A percentile compares a stretch with the other conserved stretches of the same genome.
These are phyloP conservation scores for Ramularia endophylla DNA, from an alignment of 2,329 filamentous ascomycete genomes.

Conservation along the genomic window DNA sequence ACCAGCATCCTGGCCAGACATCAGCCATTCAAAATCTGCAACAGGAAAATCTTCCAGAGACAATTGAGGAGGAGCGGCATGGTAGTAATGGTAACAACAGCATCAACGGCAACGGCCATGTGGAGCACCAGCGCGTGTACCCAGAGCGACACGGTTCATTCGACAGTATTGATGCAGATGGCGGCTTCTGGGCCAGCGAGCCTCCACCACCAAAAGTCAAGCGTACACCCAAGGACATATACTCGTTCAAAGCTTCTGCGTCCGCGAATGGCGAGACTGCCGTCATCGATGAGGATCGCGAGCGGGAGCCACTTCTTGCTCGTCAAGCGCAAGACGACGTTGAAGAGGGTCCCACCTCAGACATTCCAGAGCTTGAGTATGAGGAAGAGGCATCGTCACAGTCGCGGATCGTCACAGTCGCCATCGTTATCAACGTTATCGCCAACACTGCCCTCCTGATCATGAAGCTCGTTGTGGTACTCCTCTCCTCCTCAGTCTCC, in stretches of 20 bases:
- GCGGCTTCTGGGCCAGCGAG: conserved; percentile 11
- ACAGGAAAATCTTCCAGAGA: conserved; percentile 56
- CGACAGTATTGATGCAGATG: conserved; percentile 18
- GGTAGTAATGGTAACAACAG: too few species aligned
- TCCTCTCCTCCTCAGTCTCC: conserved; percentile 74
- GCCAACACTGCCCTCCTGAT: conserved; percentile 71
- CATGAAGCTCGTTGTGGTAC: conserved; percentile 70
- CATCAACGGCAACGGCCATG: neutral
- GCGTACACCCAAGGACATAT: conserved; percentile 79
- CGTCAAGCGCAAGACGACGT: conserved; percentile 4
- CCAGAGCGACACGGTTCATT: conserved; percentile 18
- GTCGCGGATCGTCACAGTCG: conserved; percentile 71
- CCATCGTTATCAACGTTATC: conserved; percentile 78
- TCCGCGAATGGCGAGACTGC: conserved; percentile 52
- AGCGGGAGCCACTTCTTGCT: conserved; percentile 34
- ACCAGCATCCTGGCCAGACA: conserved; percentile 53
- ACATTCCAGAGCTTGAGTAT: conserved; percentile 62
- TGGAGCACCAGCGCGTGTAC: conserved; percentile 16
- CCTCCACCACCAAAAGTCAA: conserved; percentile 49
- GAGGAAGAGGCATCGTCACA: conserved; percentile 67
- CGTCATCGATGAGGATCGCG: conserved; percentile 10
- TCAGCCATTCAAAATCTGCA: conserved; percentile 9
- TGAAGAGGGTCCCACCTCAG: conserved; percentile 33
- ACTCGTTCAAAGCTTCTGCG: conserved; percentile 51
- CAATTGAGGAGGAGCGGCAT: conserved; percentile 62